Evolutionary conservation across 2,329 filamentous ascomycete species (phyloP), one percentile per base, ranked within the genome.

Genomic region (Diaporthe sp.): DNA sequence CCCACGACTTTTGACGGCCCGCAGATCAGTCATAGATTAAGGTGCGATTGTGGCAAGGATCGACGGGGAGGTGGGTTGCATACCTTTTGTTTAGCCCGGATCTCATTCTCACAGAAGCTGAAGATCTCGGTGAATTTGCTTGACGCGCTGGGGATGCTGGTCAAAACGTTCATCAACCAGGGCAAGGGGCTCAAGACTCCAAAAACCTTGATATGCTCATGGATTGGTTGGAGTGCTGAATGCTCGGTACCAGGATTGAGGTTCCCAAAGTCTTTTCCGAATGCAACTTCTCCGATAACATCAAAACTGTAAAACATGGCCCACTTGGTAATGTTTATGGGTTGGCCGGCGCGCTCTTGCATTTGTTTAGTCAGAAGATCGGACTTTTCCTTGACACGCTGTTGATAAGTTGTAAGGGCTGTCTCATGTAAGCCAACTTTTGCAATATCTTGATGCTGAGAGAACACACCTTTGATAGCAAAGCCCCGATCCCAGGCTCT

Each of bases 231-330:
- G 12, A 64, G 52, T 25, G 57, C 70, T 13, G 57, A 55, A 33
- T 72, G 70, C 50, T 72, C 57, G 8, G 52, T 42, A 22, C 57
- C 70, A 64, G 57, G 55, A 13, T 17, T 2, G 19, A 72, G 58
- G 15, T 72, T 72, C 2, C 45, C 58, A n/a, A 72, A 72, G 25
- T 72, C 70, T 38, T 64, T 64, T 28, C 42, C 47, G 30, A 71
- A 61, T n/a, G 45, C 69, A 35, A 54, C 57, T 9, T 64, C 57
- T 6, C 70, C 57, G 22, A 64, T 25, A 25, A 72, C 45, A 35
- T 64, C 47, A 9, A 72, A 72, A 25, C 57, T 72, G 70, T 64
- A 55, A 4, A 64, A 54, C 45, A 72, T 64, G 19, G 33, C 35
- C 70, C 70, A 72, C 12, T 72, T 52, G 1, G 70, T 64, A 12